These are phyloP conservation scores for Diplocarpon rosae DNA, from an alignment of 2,329 filamentous ascomycete genomes.

Conservation along the genomic window DNA sequence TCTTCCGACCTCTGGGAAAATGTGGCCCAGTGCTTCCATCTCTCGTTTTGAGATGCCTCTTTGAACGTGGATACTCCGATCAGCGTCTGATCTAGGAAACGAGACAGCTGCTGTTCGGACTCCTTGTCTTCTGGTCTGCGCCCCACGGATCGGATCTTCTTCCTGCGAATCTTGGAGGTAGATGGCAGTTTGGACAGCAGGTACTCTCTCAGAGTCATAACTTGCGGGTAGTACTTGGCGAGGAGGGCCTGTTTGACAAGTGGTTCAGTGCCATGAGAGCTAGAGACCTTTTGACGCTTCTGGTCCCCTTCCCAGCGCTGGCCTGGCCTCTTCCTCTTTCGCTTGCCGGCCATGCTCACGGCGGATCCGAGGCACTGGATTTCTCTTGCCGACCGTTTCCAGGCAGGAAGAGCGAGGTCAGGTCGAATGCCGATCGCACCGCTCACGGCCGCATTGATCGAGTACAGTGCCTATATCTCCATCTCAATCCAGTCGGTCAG, in stretches of 20 bases:
- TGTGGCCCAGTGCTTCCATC: conserved; percentile 44
- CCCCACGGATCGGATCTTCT: conserved; percentile 39
- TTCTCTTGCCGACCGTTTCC: neutral
- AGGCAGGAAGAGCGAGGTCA: too few species aligned
- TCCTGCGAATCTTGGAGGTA: conserved; percentile 52
- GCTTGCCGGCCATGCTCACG: conserved; percentile 31
- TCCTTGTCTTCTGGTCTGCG: conserved; percentile 7
- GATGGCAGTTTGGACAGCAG: conserved; percentile 53
- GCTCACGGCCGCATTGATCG: too few species aligned
- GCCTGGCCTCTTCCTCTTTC: conserved; percentile 29
- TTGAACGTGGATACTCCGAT: conserved; percentile 20
- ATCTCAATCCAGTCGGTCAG: too few species aligned
- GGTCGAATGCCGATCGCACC: too few species aligned
- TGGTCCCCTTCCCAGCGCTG: conserved; percentile 15
- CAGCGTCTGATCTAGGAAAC: conserved; percentile 25
- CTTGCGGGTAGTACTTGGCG: conserved; percentile 52
- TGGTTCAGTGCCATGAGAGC: conserved; percentile 10
- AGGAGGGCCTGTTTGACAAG: conserved; percentile 50
- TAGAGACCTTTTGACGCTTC: conserved; percentile 21
- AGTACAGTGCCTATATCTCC: too few species aligned
- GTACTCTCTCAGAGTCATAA: conserved; percentile 60
- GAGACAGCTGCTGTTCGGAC: conserved; percentile 9
- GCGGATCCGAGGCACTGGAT: neutral
- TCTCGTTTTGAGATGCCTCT: conserved; percentile 26
- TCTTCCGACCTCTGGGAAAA: conserved; percentile 57